phyloP scores from a whole-genome alignment of 768 basidiomycete species.

The Mrakia hoshinonis region DNA sequence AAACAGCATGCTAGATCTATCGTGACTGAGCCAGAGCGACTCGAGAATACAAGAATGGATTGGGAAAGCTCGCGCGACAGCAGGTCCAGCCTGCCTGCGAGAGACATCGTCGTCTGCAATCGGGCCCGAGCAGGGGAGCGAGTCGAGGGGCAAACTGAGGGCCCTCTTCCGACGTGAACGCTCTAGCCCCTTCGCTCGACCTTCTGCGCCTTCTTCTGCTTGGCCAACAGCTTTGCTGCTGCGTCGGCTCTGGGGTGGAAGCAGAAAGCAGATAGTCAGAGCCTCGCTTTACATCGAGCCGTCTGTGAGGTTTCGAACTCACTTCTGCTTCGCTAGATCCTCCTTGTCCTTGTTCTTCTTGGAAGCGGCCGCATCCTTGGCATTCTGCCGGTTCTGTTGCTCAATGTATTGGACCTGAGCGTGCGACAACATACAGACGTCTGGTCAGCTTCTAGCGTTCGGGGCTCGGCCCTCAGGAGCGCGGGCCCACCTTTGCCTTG shows the following conservation, averaged over 20 bases:
- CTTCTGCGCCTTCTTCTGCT: slow-evolving; percentile 19
- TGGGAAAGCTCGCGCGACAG: too few species aligned
- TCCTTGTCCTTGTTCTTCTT: slow-evolving; percentile 28
- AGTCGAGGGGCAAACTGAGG: too few species aligned
- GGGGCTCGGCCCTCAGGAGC: too few species aligned
- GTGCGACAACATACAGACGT: neutral
- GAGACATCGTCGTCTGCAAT: too few species aligned
- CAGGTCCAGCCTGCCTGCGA: too few species aligned
- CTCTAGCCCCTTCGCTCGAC: slow-evolving; percentile 12
- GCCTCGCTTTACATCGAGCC: neutral
- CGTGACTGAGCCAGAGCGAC: too few species aligned
- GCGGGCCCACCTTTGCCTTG: slow-evolving; percentile 5
- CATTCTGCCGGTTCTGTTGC: slow-evolving; percentile 11
- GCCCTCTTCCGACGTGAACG: neutral
- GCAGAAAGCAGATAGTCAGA: neutral
- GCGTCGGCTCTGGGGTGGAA: slow-evolving; percentile 10
- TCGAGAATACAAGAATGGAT: too few species aligned
- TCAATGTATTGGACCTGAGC: slow-evolving; percentile 17
- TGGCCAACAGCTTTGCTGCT: slow-evolving; percentile 1
- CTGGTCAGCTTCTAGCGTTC: too few species aligned
- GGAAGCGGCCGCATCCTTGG: slow-evolving; percentile 5
- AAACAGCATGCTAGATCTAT: too few species aligned
- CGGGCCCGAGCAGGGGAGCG: too few species aligned
- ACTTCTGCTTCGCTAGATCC: slow-evolving; percentile 25
- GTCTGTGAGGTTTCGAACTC: neutral